phyloP scores from a whole-genome alignment of 2,329 filamentous ascomycete species.

The Aspergillus melleus region DNA sequence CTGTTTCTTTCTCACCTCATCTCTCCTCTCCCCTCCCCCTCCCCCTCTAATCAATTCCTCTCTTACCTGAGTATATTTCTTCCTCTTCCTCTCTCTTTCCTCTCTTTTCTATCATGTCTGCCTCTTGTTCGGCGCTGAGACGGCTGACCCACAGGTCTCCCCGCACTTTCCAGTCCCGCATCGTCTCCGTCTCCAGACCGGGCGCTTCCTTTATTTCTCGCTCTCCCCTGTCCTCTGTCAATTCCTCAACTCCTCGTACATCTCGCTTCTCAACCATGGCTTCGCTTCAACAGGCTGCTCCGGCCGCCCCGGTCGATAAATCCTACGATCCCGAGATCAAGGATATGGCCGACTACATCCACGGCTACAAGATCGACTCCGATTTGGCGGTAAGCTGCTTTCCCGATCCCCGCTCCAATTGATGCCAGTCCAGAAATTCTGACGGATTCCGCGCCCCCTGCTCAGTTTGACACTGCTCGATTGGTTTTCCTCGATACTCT shows the following conservation, averaged over 20 bases:
- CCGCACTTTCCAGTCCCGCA: slow-evolving; percentile 48
- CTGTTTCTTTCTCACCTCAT: slow-evolving; percentile 2
- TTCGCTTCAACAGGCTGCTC: slow-evolving; percentile 39
- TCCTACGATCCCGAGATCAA: slow-evolving; percentile 89
- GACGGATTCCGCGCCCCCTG: not conserved
- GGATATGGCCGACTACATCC: slow-evolving; percentile 93
- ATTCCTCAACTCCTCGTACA: slow-evolving; percentile 24
- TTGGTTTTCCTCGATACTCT: slow-evolving; percentile 97
- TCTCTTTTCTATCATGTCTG: slow-evolving; percentile 35
- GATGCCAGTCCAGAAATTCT: not conserved
- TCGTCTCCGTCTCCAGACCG: slow-evolving; percentile 42
- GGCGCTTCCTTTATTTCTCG: slow-evolving; percentile 36
- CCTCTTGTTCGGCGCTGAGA: slow-evolving; percentile 41
- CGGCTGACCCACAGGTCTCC: slow-evolving; percentile 43
- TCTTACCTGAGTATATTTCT: slow-evolving; percentile 13
- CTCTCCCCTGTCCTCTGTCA: slow-evolving; percentile 23
- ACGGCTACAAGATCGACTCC: slow-evolving; percentile 86
- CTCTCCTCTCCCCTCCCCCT: slow-evolving; percentile 1
- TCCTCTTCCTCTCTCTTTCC: slow-evolving; percentile 9
- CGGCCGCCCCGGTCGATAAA: slow-evolving; percentile 40
- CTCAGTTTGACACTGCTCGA: slow-evolving; percentile 81
- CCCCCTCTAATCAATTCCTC: slow-evolving; percentile 15
- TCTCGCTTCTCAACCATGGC: slow-evolving; percentile 46
- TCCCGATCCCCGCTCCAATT: slow-evolving; percentile 3
- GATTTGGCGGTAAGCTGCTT: slow-evolving; percentile 75